Base-by-base conservation (phyloP, 164 flowering plant species). In the Paratinospora sagittata region DNA sequence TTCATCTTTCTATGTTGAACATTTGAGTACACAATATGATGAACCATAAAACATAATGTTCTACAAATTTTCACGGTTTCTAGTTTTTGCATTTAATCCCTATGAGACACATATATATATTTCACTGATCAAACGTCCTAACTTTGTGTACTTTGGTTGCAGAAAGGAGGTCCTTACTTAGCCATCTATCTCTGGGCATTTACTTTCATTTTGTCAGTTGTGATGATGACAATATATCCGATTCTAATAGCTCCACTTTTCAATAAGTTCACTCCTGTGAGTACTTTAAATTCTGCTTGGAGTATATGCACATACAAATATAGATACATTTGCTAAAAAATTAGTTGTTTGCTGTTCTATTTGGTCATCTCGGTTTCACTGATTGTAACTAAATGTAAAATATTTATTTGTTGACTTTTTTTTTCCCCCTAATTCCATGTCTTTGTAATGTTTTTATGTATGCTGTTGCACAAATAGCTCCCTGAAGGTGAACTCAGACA, bases 151-250 rank as follows among this genome's bases (percentile, higher is more conserved):
- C 24, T 21, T 75, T 73, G 52, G 52, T 49, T 87, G 81, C 97
- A 96, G 98, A 93, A 88, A 85, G 97, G 98, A 75, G 99, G 97
- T 62, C 98, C 99, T 33, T 93, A 96, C 81, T 74, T 93, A 84
- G 97, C 99, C 27, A 90, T 96, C 70, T 93, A 93, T 77, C 90
- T 96, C 13, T 96, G 99, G 99, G 92, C 80, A 1, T 96, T 96
- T 75, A 91, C 87, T 89, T 87, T 96, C 82, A 84, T 84, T 68
- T 78, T 96, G 66, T 88, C 97, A n/a, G 70, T 96, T 76, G 89
- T 91, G 70, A 93, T 93, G 98, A 89, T 96, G 97, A 93, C 98
- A 19, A 7, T 93, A 14, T 96, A 90, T 74, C 99, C 99, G 19
- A 65, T 93, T 76, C 79, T 96, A 16, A 96, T 93, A 47, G 99